Conservation (phyloP, 2,329 filamentous ascomycete genomes). For the Calonectria montana region DNA sequence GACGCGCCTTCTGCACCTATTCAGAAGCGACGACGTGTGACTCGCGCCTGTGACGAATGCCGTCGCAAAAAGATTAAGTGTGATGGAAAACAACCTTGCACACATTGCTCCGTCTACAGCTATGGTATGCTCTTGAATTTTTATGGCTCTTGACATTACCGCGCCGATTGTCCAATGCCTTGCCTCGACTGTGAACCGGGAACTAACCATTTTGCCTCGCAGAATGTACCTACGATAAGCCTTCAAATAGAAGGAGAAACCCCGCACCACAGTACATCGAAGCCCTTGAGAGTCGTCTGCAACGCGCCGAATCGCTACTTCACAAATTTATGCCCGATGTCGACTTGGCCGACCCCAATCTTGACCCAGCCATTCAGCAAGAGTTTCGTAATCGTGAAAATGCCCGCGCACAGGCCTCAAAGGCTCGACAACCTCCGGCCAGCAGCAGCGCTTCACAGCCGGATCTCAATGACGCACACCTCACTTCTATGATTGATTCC, state of each 20-base stretch:
- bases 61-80: conserved; percentile 90
- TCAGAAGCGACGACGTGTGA: conserved; percentile 83
- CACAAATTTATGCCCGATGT: conserved; percentile 85
- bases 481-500: conserved; percentile 95
- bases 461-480: conserved; percentile 73
- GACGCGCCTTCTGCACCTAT: conserved; percentile 65
- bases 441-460: conserved; percentile 36
- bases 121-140: conserved; percentile 74
- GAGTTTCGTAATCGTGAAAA: conserved; percentile 70
- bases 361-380: conserved; percentile 81
- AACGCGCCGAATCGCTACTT: conserved; percentile 84
- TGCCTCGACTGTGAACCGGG: background rate
- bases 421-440: conserved; percentile 48
- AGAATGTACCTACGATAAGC: conserved; percentile 97
- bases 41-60: conserved; percentile 85
- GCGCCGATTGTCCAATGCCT: conserved; percentile 4
- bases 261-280: conserved; percentile 94
- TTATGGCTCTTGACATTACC: background rate
- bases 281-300: conserved; percentile 83
- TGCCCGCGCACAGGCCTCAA: conserved; percentile 58
- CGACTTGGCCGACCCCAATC: conserved; percentile 84
- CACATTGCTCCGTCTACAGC: conserved; percentile 97
- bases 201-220: conserved; percentile 29
- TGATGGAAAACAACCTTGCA: conserved; percentile 88
- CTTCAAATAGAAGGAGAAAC: conserved; percentile 90